Base-by-base conservation (phyloP, 495 filamentous ascomycete genomes). In the Aspergillus saccharolyticus region DNA sequence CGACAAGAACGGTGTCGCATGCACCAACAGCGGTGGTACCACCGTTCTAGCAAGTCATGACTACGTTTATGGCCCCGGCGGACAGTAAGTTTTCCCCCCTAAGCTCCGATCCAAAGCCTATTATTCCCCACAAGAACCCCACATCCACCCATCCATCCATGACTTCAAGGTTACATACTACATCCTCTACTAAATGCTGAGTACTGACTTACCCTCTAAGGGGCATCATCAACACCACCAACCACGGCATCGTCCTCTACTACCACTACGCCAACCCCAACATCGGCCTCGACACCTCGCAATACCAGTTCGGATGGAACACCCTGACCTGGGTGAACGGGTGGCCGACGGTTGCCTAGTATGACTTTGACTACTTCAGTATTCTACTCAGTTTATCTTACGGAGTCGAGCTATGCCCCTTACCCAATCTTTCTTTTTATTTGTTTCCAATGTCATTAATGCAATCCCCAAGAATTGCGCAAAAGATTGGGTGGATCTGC, bases 41-140 rank as follows among this genome's bases (percentile, higher is more conserved):
- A 75, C 80, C 3, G 76, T 90, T 7, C 75, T 90, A 0, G 75
- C 75, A n/a, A 80, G 74, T 14, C 84, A 89, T 55, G 83, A 72
- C 5, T 78, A 76, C 52, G 79, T 87, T 6, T 91, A 89, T 62
- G 88, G 79, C 3, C 87, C 88, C 5, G 88, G 88, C 42, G 88
- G 88, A 18, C 83, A 87, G 77, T 71, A 60, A 61, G 66, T 68
- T 20, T 42, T 14, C 22, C 28, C 33, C 33, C 14, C 45, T 20
- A 12, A 18, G 17, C 12, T 49, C 21, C 25, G 46, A 25, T 21
- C 21, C 6, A 21, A 14, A 16, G 20, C 14, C 45, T 17, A 16
- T 12, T 8, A 17, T 20, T 15, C 28, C 47, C 47, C 16, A 24
- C n/a, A 10, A 16, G 24, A 30, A 50, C 16, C 15, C 22, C 21